Conservation (phyloP, 2,329 filamentous ascomycete species). For the Fusarium sp. region DNA sequence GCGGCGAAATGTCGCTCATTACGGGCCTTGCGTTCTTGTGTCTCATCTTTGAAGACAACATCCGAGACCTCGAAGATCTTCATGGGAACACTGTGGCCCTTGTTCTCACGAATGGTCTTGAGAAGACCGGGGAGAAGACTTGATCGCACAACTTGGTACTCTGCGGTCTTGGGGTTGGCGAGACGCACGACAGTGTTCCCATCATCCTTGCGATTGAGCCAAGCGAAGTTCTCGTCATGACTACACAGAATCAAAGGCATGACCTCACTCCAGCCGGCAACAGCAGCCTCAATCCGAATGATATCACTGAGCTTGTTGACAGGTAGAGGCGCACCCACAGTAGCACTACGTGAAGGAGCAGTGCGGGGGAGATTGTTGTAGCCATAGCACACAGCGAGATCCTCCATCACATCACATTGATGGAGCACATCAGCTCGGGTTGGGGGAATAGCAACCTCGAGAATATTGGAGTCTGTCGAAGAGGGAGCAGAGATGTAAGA, state of each 20-base stretch:
- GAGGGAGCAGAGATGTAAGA: conserved; percentile 84
- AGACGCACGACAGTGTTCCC: conserved; percentile 84
- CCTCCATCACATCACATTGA: conserved; percentile 98
- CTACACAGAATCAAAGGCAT: conserved; percentile 97
- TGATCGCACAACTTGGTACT: conserved; percentile 94
- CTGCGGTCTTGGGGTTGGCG: conserved; percentile 90
- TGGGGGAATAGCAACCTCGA: conserved; percentile 85
- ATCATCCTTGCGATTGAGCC: conserved; percentile 91
- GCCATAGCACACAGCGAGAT: conserved; percentile 94
- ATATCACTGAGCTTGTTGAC: conserved; percentile 98
- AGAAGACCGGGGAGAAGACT: conserved; percentile 86
- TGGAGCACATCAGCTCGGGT: conserved; percentile 95
- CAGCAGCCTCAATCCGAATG: conserved; percentile 86
- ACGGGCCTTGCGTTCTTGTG: conserved; percentile 83
- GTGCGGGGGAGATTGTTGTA: conserved; percentile 95
- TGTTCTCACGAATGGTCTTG: conserved; percentile 95
- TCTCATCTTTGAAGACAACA: conserved; percentile 88
- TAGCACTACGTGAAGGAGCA: conserved; percentile 86
- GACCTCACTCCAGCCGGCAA: conserved; percentile 96
- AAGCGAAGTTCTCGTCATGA: conserved; percentile 97
- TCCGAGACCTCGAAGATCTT: conserved; percentile 94
- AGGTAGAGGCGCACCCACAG: conserved; percentile 84
- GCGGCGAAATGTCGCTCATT: conserved; percentile 98
- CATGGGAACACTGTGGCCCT: conserved; percentile 86
- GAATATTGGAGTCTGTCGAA: conserved; percentile 71